Evolutionary conservation across 495 filamentous ascomycete genomes (phyloP), one percentile per base, ranked within the genome.

Genomic region (Recurvomyces mirabilis): DNA sequence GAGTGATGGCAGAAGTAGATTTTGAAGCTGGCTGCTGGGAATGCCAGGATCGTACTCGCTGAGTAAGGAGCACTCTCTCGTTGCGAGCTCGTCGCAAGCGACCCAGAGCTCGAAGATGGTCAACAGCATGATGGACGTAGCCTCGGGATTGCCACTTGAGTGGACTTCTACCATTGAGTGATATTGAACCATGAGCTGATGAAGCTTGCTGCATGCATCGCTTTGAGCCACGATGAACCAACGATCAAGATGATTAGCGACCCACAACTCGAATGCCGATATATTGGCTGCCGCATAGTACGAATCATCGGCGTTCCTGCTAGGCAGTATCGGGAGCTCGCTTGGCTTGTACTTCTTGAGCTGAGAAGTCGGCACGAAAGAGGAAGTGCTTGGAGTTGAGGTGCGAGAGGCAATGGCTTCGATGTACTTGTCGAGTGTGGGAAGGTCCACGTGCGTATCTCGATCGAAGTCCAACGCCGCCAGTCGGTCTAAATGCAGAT

Each of bases 81-180:
- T 4, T 12, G 41, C 41, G 13, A n/a, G 15, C 1, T 10, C 19
- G 19, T 51, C 47, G 10, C 31, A 11, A 17, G 33, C 41, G 13
- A 43, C 15, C 32, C 32, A 51, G n/a, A 51, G 20, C 47, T 51
- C 39, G 12, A 38, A 23, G n/a, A 51, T 51, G 2, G 42, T 50
- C n/a, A 36, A 15, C 24, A 33, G 30, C 30, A 29, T 24, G 18
- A 31, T 26, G 7, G 47, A 50, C 21, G 38, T 31, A 1, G 23
- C 25, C 29, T 39, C 46, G 19, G 47, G 41, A 40, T 45, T 43
- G 22, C 11, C 29, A 25, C 13, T 11, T 18, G 29, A 38, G 17
- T 20, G 9, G 7, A 13, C 19, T 7, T 23, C 12, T 21, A 24
- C 34, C 15, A 37, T 22, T 19, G 15, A 11, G 14, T 50, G 21